These are phyloP conservation scores for Phlebiopsis gigantea DNA, from an alignment of 768 basidiomycete species.

Conservation along the genomic window DNA sequence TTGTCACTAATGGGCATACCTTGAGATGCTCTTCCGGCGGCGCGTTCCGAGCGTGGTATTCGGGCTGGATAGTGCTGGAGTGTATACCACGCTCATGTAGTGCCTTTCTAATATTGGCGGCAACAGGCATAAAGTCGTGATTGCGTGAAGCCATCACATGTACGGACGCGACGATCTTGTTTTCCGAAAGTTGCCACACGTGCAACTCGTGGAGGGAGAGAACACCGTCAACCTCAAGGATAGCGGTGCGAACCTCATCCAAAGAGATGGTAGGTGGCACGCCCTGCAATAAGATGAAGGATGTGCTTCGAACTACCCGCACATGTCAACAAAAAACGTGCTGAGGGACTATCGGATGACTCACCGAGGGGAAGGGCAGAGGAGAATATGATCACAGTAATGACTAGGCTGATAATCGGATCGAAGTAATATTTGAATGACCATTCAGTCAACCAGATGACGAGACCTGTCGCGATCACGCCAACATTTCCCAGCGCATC, in stretches of 20 bases:
- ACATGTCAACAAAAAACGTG: not conserved
- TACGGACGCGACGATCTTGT: slow-evolving; percentile 91
- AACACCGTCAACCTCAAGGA: slow-evolving; percentile 78
- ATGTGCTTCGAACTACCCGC: slow-evolving; percentile 74
- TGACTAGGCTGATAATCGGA: slow-evolving; percentile 88
- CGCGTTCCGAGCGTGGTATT: slow-evolving; percentile 48
- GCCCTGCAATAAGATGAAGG: slow-evolving; percentile 92
- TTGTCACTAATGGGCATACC: slow-evolving; percentile 29
- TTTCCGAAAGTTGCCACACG: slow-evolving; percentile 96
- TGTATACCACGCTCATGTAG: slow-evolving; percentile 93
- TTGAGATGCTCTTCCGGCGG: slow-evolving; percentile 44
- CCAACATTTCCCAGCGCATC: slow-evolving; percentile 98
- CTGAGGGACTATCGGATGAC: slow-evolving; percentile 18
- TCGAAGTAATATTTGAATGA: slow-evolving; percentile 88
- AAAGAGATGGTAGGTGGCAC: slow-evolving; percentile 87
- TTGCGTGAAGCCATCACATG: slow-evolving; percentile 83
- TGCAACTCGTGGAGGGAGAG: slow-evolving; percentile 90
- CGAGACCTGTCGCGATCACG: slow-evolving; percentile 89
- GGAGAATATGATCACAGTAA: slow-evolving; percentile 95
- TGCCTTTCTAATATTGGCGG: slow-evolving; percentile 73
- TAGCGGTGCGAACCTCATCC: slow-evolving; percentile 81
- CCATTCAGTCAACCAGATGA: slow-evolving; percentile 90
- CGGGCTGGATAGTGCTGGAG: slow-evolving; percentile 91
- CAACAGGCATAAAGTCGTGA: slow-evolving; percentile 89
- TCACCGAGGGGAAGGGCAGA: slow-evolving; percentile 86